phyloP scores from a whole-genome alignment of 345 rosid genomes.

The Physaria fendleri region DNA sequence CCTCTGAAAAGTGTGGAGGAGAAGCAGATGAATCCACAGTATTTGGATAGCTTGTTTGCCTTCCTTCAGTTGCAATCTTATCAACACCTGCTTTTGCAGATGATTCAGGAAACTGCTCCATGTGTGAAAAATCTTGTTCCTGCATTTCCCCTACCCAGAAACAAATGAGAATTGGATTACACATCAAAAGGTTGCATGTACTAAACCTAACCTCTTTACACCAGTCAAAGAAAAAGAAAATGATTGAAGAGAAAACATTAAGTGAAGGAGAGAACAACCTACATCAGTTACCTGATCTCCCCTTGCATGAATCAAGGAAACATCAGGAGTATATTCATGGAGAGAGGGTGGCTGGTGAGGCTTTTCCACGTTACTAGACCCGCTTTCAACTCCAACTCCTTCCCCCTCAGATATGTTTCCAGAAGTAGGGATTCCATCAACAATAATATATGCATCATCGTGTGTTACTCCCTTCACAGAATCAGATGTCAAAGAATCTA shows the following conservation, averaged over 20 bases:
- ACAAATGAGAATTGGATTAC: constrained; percentile 68
- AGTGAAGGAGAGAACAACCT: constrained; percentile 66
- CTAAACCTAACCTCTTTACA: constrained; percentile 9
- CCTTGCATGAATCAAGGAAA: constrained; percentile 37
- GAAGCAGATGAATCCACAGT: constrained; percentile 23
- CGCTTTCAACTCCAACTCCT: constrained; percentile 26
- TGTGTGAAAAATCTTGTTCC: constrained; percentile 57
- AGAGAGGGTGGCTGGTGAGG: constrained; percentile 29
- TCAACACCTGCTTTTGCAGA: constrained; percentile 21
- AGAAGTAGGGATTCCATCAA: constrained; percentile 8
- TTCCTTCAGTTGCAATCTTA: constrained; percentile 23
- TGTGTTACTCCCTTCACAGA: constrained; percentile 35
- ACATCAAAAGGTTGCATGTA: constrained; percentile 31
- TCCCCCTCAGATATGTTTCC: constrained; percentile 24
- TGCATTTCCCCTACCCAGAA: constrained; percentile 94
- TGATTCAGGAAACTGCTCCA: constrained; percentile 34
- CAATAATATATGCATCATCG: constrained; percentile 13
- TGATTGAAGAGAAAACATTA: not conserved
- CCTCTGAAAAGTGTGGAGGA: constrained; percentile 24
- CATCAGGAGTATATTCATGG: constrained; percentile 37
- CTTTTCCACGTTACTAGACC: constrained; percentile 24
- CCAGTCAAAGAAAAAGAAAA: constrained; percentile 14
- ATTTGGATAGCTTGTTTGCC: constrained; percentile 28
- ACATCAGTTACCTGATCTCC: constrained; percentile 76
- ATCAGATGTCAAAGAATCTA: constrained; percentile 18